Conservation (phyloP, 192 early-diverging fungal species). For the Radiomyces spectabilis region DNA sequence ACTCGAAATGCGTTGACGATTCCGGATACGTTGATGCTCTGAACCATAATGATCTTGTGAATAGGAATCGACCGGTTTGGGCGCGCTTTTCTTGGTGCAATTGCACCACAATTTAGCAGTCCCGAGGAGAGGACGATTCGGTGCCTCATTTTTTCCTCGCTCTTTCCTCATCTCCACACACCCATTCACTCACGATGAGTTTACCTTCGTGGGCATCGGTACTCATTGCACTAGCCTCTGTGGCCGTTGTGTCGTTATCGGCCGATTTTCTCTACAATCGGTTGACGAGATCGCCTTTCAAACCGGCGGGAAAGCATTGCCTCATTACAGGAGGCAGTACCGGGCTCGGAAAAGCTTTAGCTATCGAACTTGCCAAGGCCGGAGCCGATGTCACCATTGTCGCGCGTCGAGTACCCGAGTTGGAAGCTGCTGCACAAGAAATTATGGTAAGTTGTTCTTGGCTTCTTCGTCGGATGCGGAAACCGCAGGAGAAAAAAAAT, state of each 20-base stretch:
- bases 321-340: conserved; percentile 71
- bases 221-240: conserved; percentile 15
- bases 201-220: conserved; percentile 21
- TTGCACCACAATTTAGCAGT: too few relatives aligned
- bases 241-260: not conserved
- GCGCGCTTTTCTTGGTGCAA: too few relatives aligned
- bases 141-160: not conserved
- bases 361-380: conserved; percentile 52
- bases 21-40: conserved; percentile 70
- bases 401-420: conserved; percentile 36
- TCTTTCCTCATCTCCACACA: not conserved
- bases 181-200: not conserved
- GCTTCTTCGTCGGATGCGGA: too few relatives aligned
- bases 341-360: conserved; percentile 61
- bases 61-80: too few relatives aligned
- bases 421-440: conserved; percentile 48
- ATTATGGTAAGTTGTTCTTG: conserved; percentile 46
- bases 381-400: conserved; percentile 69
- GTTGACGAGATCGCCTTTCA: conserved; percentile 18
- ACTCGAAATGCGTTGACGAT: conserved; percentile 46
- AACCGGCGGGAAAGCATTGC: conserved; percentile 51
- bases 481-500: too few relatives aligned
- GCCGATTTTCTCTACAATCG: conserved; percentile 8
- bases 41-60: conserved; percentile 64
- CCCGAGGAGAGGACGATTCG: too few relatives aligned